Percentiles rank a stretch among this genome's conserved stretches.
These are phyloP conservation scores for Sporothrix euskadiensis DNA, from an alignment of 2,329 filamentous ascomycete genomes.

Conservation along the genomic window DNA sequence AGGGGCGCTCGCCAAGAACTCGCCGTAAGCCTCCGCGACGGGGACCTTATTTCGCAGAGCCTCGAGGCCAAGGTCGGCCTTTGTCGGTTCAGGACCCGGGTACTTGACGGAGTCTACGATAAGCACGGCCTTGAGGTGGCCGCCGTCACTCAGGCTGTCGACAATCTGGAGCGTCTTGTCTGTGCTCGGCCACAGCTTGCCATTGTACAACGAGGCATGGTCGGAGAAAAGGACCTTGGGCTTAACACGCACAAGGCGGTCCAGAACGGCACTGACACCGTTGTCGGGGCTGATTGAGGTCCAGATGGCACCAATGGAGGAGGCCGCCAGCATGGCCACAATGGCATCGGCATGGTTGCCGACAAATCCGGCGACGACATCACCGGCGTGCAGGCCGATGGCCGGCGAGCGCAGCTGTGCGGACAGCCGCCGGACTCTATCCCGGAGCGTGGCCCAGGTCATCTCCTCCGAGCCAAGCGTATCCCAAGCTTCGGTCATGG, in stretches of 20 bases:
- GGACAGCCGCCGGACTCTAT: conserved; percentile 73
- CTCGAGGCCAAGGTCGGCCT: conserved; percentile 46
- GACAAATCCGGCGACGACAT: conserved; percentile 71
- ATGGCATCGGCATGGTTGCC: conserved; percentile 88
- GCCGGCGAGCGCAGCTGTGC: conserved; percentile 61
- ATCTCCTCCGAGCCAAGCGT: conserved; percentile 48
- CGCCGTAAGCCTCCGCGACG: conserved; percentile 47
- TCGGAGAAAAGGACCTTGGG: conserved; percentile 83
- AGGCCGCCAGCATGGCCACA: conserved; percentile 81
- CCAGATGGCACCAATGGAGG: conserved; percentile 85
- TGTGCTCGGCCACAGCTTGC: conserved; percentile 78
- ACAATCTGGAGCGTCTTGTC: conserved; percentile 79
- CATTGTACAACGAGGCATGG: conserved; percentile 87
- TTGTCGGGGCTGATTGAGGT: conserved; percentile 91
- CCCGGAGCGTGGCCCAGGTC: conserved; percentile 78
- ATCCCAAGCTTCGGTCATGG: conserved; percentile 70
- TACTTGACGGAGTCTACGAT: conserved; percentile 61
- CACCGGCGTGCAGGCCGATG: conserved; percentile 58
- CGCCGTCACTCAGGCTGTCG: conserved; percentile 57
- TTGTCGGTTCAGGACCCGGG: conserved; percentile 32
- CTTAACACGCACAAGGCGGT: conserved; percentile 81
- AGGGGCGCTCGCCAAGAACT: conserved; percentile 47
- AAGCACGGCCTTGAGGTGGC: conserved; percentile 70
- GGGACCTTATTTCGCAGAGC: conserved; percentile 46
- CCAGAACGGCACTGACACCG: conserved; percentile 85